Percentiles rank a stretch among this genome's conserved stretches.
These are phyloP conservation scores for Neurospora crassa DNA, from an alignment of 2,329 filamentous ascomycete genomes.

Conservation along the genomic window DNA sequence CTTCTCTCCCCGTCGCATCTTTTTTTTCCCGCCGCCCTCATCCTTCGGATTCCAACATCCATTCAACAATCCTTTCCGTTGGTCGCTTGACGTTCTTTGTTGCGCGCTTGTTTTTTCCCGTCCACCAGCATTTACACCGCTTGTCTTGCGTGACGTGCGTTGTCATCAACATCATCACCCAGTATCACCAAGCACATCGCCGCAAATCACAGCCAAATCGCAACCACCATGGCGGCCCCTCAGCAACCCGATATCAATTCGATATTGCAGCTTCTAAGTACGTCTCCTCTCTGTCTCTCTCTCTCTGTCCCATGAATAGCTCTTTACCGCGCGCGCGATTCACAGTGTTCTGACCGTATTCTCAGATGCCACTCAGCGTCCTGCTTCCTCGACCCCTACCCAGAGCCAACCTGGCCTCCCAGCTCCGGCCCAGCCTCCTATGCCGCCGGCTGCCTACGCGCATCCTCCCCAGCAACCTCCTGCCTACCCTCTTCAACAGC, in stretches of 20 bases:
- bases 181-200: background rate
- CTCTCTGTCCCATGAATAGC: background rate
- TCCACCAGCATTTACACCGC: background rate
- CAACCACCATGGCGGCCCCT: slow-evolving; percentile 14
- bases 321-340: background rate
- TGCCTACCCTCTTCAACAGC: slow-evolving; percentile 12
- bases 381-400: slow-evolving; percentile 15
- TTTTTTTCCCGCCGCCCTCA: background rate
- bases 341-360: background rate
- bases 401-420: slow-evolving; percentile 14
- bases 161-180: background rate
- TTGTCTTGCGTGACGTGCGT: background rate
- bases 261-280: slow-evolving; percentile 16
- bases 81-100: background rate
- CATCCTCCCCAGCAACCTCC: slow-evolving; percentile 14
- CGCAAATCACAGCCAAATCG: background rate
- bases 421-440: slow-evolving; percentile 4
- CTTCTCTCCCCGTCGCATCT: background rate
- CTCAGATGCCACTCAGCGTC: slow-evolving; percentile 16
- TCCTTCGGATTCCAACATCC: background rate
- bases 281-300: background rate
- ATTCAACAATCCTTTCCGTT: background rate
- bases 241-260: slow-evolving; percentile 16
- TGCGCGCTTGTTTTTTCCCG: background rate
- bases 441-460: slow-evolving; percentile 7